Evolutionary conservation across 1,284 basidiomycete genomes (phyloP).

Genomic region (Pseudozyma hubeiensis): DNA sequence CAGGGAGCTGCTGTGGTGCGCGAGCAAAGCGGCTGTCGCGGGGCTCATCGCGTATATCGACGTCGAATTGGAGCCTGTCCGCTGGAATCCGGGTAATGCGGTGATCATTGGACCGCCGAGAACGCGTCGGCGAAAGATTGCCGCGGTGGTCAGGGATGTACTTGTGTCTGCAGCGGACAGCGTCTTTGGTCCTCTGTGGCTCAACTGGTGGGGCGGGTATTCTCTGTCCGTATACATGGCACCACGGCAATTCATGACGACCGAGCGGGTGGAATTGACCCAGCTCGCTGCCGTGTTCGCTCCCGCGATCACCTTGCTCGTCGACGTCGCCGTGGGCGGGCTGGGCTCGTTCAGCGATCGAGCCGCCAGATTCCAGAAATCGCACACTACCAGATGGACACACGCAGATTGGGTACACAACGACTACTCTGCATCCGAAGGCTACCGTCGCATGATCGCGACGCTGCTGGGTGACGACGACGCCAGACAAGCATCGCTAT

Average conservation of each 20-base stretch:
- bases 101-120: constrained; percentile 31
- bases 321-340: constrained; percentile 21
- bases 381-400: constrained; percentile 31
- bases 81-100: constrained; percentile 32
- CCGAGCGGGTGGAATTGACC: constrained; percentile 41
- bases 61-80: constrained; percentile 32
- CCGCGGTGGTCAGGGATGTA: constrained; percentile 26
- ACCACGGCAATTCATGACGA: constrained; percentile 33
- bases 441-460: constrained; percentile 41
- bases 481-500: constrained; percentile 21
- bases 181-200: constrained; percentile 41
- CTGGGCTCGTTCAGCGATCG: constrained; percentile 24
- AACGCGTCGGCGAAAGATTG: constrained; percentile 7
- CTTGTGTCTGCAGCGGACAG: constrained; percentile 20
- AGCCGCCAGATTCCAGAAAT: constrained; percentile 23
- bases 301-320: constrained; percentile 30
- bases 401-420: constrained; percentile 47
- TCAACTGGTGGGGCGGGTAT: constrained; percentile 52
- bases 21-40: constrained; percentile 28
- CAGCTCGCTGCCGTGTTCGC: constrained; percentile 44
- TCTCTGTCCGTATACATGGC: constrained; percentile 33
- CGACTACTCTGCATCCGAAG: constrained; percentile 41
- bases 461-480: constrained; percentile 32
- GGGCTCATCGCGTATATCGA: constrained; percentile 41
- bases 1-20: constrained; percentile 40